Base-by-base conservation (phyloP, 495 filamentous ascomycete genomes). In the Podospora conica region DNA sequence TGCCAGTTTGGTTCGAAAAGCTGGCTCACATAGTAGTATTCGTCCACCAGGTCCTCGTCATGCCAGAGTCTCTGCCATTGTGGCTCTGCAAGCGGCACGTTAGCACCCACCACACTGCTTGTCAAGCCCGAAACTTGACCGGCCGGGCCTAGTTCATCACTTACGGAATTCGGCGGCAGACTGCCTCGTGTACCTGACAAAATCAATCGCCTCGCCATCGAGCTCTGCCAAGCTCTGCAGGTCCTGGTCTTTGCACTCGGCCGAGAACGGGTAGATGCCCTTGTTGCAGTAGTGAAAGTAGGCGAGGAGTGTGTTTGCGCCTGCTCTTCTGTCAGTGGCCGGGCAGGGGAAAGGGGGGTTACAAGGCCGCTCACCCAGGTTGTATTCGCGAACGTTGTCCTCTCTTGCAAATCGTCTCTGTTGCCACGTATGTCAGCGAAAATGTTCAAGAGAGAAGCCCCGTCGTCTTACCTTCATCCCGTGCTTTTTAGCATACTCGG, bases 271-370 rank as follows among this genome's bases (percentile, higher is more conserved):
- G 61, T 80, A 78, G 61, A 79, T 71, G 27, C 77, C 83, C 71
- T 85, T 85, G 70, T 84, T 86, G 71, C 80, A 83, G 75, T 85
- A 84, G 74, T 87, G 85, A 56, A 84, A 87, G 69, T 86, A 84
- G 25, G 81, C 79, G 9, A 87, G 74, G 48, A 87, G 71, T 61
- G 85, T 84, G 65, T 86, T 86, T 22, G 85, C 84, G 20, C 84
- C 84, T 79, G 31, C n/a, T 24, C 24, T 21, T 12, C 53, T 33
- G 61, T 75, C 56, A 68, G 58, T 25, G 24, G 23, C 29, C 5
- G 22, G 23, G 2, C 31, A 21, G 3, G 25, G 20, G 6, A 29
- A 22, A 18, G n/a, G 21, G 9, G 23, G 29, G 25, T 55, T 29
- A 15, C 60, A 28, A 20, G 40, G 9, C 40, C 27, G 10, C 81